Evolutionary conservation across 2,329 filamentous ascomycete species (phyloP).

Genomic region (Basipetospora chlamydospora): DNA sequence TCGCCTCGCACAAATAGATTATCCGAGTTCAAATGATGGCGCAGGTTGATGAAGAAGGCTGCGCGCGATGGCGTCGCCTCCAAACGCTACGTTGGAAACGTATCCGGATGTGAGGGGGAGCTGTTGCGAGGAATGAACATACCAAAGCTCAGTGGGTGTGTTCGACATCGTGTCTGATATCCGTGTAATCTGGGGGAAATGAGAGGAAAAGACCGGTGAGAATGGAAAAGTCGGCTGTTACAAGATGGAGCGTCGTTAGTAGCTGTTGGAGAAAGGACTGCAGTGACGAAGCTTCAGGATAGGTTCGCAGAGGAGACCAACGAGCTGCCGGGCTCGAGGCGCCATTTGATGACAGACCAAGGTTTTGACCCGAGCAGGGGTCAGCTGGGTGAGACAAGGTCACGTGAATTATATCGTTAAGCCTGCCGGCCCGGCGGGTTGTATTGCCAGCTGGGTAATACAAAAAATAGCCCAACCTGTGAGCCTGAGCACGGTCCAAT

Average conservation of each 20-base stretch:
- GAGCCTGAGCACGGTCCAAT: too few species aligned
- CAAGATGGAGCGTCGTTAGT: conserved; percentile 7
- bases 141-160: conserved; percentile 57
- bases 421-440: too few species aligned
- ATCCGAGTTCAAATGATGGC: conserved; percentile 15
- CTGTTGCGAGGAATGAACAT: conserved; percentile 29
- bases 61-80: conserved; percentile 7
- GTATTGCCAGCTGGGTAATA: too few species aligned
- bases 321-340: neutral
- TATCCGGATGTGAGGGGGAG: conserved; percentile 14
- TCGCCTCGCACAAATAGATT: conserved; percentile 9
- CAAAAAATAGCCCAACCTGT: too few species aligned
- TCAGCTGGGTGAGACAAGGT: neutral
- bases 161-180: conserved; percentile 44
- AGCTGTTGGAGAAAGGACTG: conserved; percentile 8
- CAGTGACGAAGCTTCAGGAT: conserved; percentile 2
- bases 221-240: conserved; percentile 6
- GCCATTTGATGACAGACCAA: conserved; percentile 4
- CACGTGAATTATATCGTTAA: too few species aligned
- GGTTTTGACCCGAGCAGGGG: conserved; percentile 3
- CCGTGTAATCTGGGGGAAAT: conserved; percentile 15
- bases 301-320: conserved; percentile 1
- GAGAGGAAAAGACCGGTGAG: conserved; percentile 8
- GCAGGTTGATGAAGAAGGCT: conserved; percentile 13
- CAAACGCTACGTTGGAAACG: conserved; percentile 8